A percentile compares a stretch with the other conserved stretches of the same genome.
Conservation (phyloP, 2,329 filamentous ascomycete species). For the Aciculosporium take region DNA sequence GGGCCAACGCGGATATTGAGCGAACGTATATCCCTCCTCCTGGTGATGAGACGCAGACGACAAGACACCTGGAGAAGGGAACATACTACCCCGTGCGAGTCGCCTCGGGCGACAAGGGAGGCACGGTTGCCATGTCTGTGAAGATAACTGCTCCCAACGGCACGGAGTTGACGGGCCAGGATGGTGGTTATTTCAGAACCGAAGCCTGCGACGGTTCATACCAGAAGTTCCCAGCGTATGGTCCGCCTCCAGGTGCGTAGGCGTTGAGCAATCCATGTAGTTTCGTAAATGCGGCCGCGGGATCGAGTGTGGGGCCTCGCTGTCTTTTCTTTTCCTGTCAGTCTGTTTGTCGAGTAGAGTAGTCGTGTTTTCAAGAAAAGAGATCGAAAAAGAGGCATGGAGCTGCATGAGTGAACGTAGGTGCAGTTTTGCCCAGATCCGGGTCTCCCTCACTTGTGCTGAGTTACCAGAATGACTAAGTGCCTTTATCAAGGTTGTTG, state of each 20-base stretch:
- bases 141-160: conserved; percentile 7
- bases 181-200: conserved; percentile 7
- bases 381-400: not conserved
- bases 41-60: conserved; percentile 6
- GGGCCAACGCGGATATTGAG: conserved; percentile 8
- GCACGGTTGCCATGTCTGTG: conserved; percentile 7
- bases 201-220: conserved; percentile 8
- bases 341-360: not conserved
- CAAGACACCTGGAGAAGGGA: conserved; percentile 6
- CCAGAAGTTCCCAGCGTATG: conserved; percentile 7
- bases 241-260: not conserved
- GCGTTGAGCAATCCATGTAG: not conserved
- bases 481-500: no score
- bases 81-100: conserved; percentile 7
- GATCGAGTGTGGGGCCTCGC: not conserved
- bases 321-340: not conserved
- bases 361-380: not conserved
- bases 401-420: no score
- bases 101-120: conserved; percentile 7
- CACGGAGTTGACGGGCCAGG: conserved; percentile 6
- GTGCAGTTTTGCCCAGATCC: no score
- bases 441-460: no score
- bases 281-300: not conserved
- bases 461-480: not conserved
- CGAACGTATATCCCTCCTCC: conserved; percentile 8